Base-by-base conservation (phyloP, 2,329 filamentous ascomycete genomes). In the Allantophomopsis lycopodina region DNA sequence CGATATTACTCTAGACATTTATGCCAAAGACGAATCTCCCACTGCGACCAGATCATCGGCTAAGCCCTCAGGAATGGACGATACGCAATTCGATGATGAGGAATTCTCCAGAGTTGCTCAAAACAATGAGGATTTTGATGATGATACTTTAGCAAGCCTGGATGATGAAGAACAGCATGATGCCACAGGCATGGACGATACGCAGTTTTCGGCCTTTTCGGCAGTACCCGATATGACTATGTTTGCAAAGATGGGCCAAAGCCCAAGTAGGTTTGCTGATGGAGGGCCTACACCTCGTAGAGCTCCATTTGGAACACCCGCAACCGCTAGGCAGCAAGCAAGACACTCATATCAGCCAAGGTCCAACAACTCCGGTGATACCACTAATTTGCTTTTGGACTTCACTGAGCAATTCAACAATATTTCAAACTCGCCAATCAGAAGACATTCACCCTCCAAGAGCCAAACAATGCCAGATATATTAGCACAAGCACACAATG, bases 191-290 rank as follows among this genome's bases (percentile, higher is more conserved):
- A 60, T 64, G 31, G 52, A 55, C 28, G 57, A 60, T 37, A 56
- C 54, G 18, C 57, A 55, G 17, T 57, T 94, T 56, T 94, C 86
- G 64, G 77, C 73, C 11, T 95, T 95, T 60, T 95, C 89, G 1
- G 86, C 85, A 7, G 76, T 94, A 40, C 86, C 86, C 5, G 85
- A 89, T 51, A 76, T 91, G 75, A 91, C 86, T 15, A 78, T 79
- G 51, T 86, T 93, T 52, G 79, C 84, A 7, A 78, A 77, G 46
- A 62, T 91, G 40, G 76, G 79, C 40, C 74, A 80, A 45, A 81
- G 70, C 33, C 76, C 78, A 12, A 63, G 66, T 17, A 79, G 74
- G 50, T 58, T 60, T 50, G 64, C 60, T 45, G 59, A 47, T 44
- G 49, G 56, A 45, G 64, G 52, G 8, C 23, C 23, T 10, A 28